Base-by-base conservation (phyloP, 352 stramenopile species). In the Phytopythium chamaehyphon region DNA sequence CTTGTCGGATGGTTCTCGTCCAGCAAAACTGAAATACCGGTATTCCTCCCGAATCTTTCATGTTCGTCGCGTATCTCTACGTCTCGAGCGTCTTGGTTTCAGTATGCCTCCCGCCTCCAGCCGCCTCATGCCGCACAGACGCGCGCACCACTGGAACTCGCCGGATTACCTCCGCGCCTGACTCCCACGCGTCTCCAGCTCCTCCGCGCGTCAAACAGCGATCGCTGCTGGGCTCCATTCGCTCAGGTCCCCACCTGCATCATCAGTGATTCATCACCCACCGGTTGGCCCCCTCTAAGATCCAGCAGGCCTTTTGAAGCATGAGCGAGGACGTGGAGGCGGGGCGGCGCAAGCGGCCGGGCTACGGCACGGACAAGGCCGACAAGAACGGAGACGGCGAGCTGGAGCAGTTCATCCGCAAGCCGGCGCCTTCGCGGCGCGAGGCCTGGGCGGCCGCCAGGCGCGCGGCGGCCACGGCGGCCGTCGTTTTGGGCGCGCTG, bases 371-470 rank as follows among this genome's bases (percentile, higher is more conserved):
- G 6, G 37, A 55, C 40, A 16, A 21, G 23, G 15, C 24, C 10
- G 55, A 51, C 2, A 56, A 69, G 31, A 48, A 63, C 47, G 45
- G 54, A 26, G n/a, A n/a, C n/a, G 57, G 62, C 14, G 62, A 71
- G 46, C 61, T 39, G 50, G 62, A 66, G 31, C 44, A 55, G 3
- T 71, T 71, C 44, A 24, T 71, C 23, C 12, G 21, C 8, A 48
- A 48, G 26, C 6, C 43, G 14, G 43, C 49, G 37, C 51, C n/a
- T n/a, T 50, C 6, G 53, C 48, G 22, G 46, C 55, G 6, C 45
- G 56, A 40, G 26, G 59, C 40, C 57, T 59, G 33, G 14, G 59
- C 47, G 19, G 39, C 59, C 14, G 48, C 54, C 22, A 47, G 51
- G 42, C 57, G 62, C 15, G 3, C 62, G 16, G 45, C 45, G 6